Conservation (phyloP, 129 eudicot genomes). For the Glebionis coronaria region DNA sequence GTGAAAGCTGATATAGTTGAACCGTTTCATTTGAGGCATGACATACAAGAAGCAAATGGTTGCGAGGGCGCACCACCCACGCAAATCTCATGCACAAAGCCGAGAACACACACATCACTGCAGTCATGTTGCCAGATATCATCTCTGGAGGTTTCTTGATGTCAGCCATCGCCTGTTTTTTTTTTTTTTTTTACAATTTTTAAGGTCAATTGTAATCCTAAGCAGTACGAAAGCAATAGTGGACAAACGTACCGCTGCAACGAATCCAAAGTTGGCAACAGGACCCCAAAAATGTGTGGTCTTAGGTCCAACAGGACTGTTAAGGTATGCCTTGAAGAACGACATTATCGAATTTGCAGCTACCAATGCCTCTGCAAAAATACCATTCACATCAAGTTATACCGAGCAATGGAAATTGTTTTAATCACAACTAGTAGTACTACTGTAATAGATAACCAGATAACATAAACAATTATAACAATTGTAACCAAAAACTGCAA, state of each 20-base stretch:
- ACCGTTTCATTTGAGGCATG: conserved; percentile 90
- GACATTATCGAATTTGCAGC: not conserved
- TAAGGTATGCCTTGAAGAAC: not conserved
- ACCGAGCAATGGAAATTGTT: not conserved
- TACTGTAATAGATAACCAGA: too few relatives aligned
- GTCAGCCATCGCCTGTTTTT: conserved; percentile 73
- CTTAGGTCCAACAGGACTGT: conserved; percentile 30
- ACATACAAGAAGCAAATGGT: conserved; percentile 76
- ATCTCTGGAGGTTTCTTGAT: conserved; percentile 83
- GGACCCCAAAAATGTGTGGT: conserved; percentile 33
- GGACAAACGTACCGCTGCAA: conserved; percentile 7
- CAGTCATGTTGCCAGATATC: conserved; percentile 95
- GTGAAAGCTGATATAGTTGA: conserved; percentile 77
- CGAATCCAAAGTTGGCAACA: conserved; percentile 25
- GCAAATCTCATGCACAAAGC: conserved; percentile 92
- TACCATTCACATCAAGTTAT: not conserved
- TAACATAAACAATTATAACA: too few relatives aligned
- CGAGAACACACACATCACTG: conserved; percentile 84
- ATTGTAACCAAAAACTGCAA: too few relatives aligned
- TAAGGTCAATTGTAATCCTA: too few relatives aligned
- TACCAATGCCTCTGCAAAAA: not conserved
- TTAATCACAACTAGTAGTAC: not conserved
- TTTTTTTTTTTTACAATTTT: not conserved
- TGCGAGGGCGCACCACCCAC: conserved; percentile 94
- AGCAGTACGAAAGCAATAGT: not conserved